Evolutionary conservation across 495 filamentous ascomycete species (phyloP), one percentile per base, ranked within the genome.

Genomic region (Lindgomyces ingoldianus): DNA sequence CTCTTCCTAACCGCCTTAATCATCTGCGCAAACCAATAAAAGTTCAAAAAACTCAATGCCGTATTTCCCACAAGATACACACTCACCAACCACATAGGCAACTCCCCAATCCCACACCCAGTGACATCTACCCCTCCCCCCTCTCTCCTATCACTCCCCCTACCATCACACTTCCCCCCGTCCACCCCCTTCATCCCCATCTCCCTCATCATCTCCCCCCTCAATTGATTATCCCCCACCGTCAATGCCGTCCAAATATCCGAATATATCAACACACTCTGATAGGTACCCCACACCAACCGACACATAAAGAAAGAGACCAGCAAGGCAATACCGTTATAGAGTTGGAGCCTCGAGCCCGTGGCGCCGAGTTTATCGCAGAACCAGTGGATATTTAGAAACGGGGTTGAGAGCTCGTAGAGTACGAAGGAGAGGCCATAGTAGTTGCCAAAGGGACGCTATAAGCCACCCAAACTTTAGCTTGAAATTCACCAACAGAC

Each of bases 11-110:
- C 88, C 16, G 94, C 90, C 63, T 89, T 83, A 56, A 98, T 88
- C 94, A 98, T 98, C 81, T 93, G 93, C 59, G 85, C 85, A 75
- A 96, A 97, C 94, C 94, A 98, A 77, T 86, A 93, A 72, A 91
- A 91, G 76, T 98, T 98, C 50, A 98, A 78, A 57, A 83, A 78
- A 76, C 96, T 96, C 16, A 98, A 79, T 1, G 89, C 80, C 26
- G 92, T 52, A 71, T 98, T 97, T 33, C 85, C 86, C 1, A 76
- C 78, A 1, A 96, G 76, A 70, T 97, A 97, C 19, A 86, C 81
- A 12, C 78, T 68, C 2, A 89, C 89, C 29, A 97, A 79, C 93
- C 93, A 97, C 1, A 84, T 71, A 0, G 93, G 93, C 10, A 96
- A 77, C 26, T 75, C 51, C 9, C 52, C 64, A 11, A 62, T 10